Evolutionary conservation across 768 basidiomycete genomes (phyloP), one percentile per base, ranked within the genome.

Genomic region (Tephrocybe rancida): DNA sequence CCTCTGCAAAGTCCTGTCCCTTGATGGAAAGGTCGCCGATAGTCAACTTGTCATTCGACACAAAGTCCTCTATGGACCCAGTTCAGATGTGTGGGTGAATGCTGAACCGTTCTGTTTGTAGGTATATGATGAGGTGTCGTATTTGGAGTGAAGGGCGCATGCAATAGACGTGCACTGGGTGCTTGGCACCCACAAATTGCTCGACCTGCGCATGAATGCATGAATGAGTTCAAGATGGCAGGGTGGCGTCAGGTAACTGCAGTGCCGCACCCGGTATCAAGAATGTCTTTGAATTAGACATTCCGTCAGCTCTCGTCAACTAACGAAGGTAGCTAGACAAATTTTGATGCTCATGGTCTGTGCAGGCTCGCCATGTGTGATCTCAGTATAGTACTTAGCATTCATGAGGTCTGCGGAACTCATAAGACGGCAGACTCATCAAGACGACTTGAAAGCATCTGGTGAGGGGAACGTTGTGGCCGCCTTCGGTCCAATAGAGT

Each of bases 161-260:
- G 92, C 91, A 59, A 95, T 95, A 16, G 91, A 93, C 16, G 83
- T 89, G 74, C 94, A 95, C 51, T 80, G 65, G 18, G 69, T 61
- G 68, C 92, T 88, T 5, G 95, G 95, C 7, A 98, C 91, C 95
- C 95, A 98, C 9, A 98, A 82, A 70, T 97, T 97, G 74, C 87
- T 89, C 45, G 90, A 93, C 8, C 90, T 91, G 48, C 24, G 57
- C 41, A 3, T 55, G 41, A 59, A 16, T 9, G 30, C 7, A 61
- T 41, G 19, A 22, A 44, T 54, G n/a, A 44, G 38, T n/a, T n/a
- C n/a, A n/a, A n/a, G 29, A 47, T 32, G 41, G 39, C 26, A 16
- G 8, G 4, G 41, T 35, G 1, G 52, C 30, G 44, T 26, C 24
- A 26, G 3, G 24, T 45, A 41, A 14, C 4, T 4, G 35, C 3